A percentile compares a stretch with the other conserved stretches of the same genome.
These are phyloP conservation scores for Sanguinoderma infundibulare DNA, from an alignment of 1,284 basidiomycete genomes.

Conservation along the genomic window DNA sequence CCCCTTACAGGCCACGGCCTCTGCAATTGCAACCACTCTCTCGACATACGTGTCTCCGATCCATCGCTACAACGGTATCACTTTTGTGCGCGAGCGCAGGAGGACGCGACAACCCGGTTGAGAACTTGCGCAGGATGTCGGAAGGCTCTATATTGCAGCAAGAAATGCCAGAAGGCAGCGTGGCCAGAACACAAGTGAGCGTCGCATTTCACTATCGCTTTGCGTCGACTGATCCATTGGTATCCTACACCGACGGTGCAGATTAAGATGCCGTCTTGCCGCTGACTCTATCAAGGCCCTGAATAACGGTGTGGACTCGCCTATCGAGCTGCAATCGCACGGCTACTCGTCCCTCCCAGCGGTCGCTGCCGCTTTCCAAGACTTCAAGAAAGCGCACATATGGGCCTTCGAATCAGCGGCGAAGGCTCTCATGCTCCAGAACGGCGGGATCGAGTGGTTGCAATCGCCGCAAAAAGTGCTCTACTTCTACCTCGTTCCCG, in stretches of 20 bases:
- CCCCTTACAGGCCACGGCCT: no score
- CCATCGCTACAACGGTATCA: not conserved
- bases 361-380: not conserved
- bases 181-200: conserved; percentile 12
- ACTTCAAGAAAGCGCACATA: not conserved
- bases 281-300: not conserved
- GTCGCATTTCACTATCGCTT: no score
- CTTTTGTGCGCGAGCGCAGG: not conserved
- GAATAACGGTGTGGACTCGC: not conserved
- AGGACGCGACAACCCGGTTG: not conserved
- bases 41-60: not conserved
- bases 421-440: not conserved
- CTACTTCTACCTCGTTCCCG: not conserved
- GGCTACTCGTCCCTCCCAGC: not conserved
- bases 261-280: no score
- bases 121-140: conserved; percentile 3
- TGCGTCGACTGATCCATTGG: no score
- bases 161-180: conserved; percentile 6
- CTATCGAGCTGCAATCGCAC: not conserved
- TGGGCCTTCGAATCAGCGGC: not conserved
- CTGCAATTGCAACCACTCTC: no score
- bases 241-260: no score
- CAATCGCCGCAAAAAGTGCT: not conserved
- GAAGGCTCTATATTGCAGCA: conserved; percentile 7
- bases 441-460: not conserved